Conservation (phyloP, 2,329 filamentous ascomycete species). For the Ophiostoma australiae region DNA sequence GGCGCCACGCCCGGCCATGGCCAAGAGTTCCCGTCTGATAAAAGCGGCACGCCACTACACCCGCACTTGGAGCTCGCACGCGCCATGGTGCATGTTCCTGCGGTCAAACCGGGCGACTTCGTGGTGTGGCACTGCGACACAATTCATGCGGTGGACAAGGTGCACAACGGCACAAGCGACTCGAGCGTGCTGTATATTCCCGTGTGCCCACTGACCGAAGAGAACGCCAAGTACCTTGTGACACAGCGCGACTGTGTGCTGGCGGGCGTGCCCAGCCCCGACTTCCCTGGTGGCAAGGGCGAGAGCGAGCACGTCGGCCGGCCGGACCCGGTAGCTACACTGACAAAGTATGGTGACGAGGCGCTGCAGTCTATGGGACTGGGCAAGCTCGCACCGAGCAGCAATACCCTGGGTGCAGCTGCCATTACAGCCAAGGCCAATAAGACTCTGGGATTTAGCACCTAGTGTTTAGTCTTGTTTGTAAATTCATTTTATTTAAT, state of each 20-base stretch:
- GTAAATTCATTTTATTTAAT: background rate
- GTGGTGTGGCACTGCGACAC: slow-evolving; percentile 80
- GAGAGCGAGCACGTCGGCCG: slow-evolving; percentile 53
- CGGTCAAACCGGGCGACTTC: slow-evolving; percentile 66
- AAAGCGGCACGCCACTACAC: slow-evolving; percentile 45
- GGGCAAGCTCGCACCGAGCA: slow-evolving; percentile 35
- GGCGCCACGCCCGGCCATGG: slow-evolving; percentile 64
- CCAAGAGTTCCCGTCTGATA: slow-evolving; percentile 59
- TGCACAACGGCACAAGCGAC: slow-evolving; percentile 66
- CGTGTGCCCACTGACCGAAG: slow-evolving; percentile 71
- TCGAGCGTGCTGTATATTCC: slow-evolving; percentile 88
- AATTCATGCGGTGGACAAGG: slow-evolving; percentile 78
- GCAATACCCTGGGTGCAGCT: slow-evolving; percentile 35
- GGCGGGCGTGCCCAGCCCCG: slow-evolving; percentile 60
- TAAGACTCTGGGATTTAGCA: slow-evolving; percentile 40
- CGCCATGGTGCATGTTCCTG: slow-evolving; percentile 68
- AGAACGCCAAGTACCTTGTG: slow-evolving; percentile 65
- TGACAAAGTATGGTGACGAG: slow-evolving; percentile 31
- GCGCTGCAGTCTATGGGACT: slow-evolving; percentile 46
- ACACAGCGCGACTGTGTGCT: slow-evolving; percentile 69
- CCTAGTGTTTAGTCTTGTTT: background rate
- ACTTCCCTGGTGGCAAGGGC: slow-evolving; percentile 68
- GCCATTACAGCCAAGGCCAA: slow-evolving; percentile 42
- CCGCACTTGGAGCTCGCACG: slow-evolving; percentile 63
- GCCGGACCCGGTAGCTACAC: slow-evolving; percentile 38